Percentiles rank a stretch among this genome's conserved stretches.
These are phyloP conservation scores for Conoideocrella luteorostrata DNA, from an alignment of 2,329 filamentous ascomycete genomes.

Conservation along the genomic window DNA sequence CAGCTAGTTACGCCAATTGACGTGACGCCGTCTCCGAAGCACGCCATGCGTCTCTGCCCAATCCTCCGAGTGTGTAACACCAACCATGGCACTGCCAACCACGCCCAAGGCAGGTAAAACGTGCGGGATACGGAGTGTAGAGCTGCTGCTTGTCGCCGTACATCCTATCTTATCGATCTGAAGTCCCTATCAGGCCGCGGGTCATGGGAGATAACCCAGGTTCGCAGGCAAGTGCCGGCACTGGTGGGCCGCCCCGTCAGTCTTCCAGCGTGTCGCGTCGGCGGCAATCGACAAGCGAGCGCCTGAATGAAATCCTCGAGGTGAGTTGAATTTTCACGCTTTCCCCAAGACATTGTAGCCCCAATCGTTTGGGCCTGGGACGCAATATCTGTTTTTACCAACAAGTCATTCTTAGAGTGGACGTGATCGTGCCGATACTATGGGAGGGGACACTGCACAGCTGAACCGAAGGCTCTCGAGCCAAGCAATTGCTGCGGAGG, in stretches of 20 bases:
- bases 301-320: constrained; percentile 41
- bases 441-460: constrained; percentile 22
- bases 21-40: constrained; percentile 1
- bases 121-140: too few species aligned
- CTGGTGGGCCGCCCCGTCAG: neutral
- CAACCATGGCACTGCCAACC: constrained; percentile 4
- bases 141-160: neutral
- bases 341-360: neutral
- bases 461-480: constrained; percentile 7
- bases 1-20: too few species aligned
- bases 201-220: constrained; percentile 4
- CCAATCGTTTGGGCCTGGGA: too few species aligned
- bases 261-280: constrained; percentile 13
- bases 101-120: too few species aligned
- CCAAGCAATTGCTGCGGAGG: constrained; percentile 5
- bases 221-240: neutral
- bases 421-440: constrained; percentile 35
- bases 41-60: constrained; percentile 3
- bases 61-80: neutral
- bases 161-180: neutral
- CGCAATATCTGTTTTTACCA: constrained; percentile 1
- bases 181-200: neutral
- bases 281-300: constrained; percentile 30
- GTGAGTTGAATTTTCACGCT: too few species aligned
- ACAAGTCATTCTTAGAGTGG: constrained; percentile 26